Percentiles rank a stretch among this genome's conserved stretches.
These are phyloP conservation scores for Leucocoprinus sp. DNA, from an alignment of 768 basidiomycete species.

Conservation along the genomic window DNA sequence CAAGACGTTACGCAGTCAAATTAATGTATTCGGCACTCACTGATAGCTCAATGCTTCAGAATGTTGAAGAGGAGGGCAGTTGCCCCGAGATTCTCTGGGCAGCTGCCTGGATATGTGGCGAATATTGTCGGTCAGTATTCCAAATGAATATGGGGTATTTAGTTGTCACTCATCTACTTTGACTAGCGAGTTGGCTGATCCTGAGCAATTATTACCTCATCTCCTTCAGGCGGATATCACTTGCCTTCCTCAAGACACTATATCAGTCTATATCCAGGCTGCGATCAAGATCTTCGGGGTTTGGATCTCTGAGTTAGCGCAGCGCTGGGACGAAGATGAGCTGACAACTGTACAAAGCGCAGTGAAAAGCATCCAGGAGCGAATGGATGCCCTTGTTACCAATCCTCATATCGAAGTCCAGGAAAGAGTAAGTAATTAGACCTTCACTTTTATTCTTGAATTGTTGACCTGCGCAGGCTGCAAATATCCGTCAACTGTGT, in stretches of 20 bases:
- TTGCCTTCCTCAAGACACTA: constrained; percentile 52
- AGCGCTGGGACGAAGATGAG: constrained; percentile 68
- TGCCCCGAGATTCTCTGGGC: constrained; percentile 88
- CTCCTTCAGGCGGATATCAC: constrained; percentile 55
- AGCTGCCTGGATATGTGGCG: constrained; percentile 94
- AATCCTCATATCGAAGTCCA: constrained; percentile 82
- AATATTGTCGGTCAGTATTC: constrained; percentile 77
- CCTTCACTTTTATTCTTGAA: background rate
- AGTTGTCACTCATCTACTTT: background rate
- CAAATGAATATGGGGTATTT: background rate
- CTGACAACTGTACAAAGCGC: constrained; percentile 54
- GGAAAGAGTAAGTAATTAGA: constrained; percentile 61
- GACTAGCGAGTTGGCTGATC: constrained; percentile 67
- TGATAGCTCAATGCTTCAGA: constrained; percentile 67
- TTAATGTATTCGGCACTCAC: constrained; percentile 75
- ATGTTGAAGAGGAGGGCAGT: constrained; percentile 59
- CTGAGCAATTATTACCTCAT: constrained; percentile 63
- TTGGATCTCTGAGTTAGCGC: constrained; percentile 73
- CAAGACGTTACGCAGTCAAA: constrained; percentile 72
- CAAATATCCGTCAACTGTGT: constrained; percentile 69
- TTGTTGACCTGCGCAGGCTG: constrained; percentile 45
- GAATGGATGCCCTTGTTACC: constrained; percentile 49
- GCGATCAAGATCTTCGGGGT: constrained; percentile 80
- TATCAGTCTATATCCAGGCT: constrained; percentile 77
- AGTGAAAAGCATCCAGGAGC: constrained; percentile 53